A percentile compares a stretch with the other conserved stretches of the same genome.
phyloP scores from a whole-genome alignment of 1,284 basidiomycete genomes.

The Sporisorium exsertum region DNA sequence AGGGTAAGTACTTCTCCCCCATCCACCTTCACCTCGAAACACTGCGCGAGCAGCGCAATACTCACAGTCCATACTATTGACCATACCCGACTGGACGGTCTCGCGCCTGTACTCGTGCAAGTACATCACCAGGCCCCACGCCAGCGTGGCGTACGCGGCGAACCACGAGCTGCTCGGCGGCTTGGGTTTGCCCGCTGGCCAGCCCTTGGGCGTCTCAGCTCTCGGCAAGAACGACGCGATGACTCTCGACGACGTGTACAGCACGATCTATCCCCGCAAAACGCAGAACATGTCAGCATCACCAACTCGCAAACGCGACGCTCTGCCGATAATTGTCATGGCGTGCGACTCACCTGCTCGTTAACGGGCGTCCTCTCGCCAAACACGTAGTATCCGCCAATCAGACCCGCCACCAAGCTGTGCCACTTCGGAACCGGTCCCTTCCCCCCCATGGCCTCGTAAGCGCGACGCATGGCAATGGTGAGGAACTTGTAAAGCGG shows the following conservation, averaged over 20 bases:
- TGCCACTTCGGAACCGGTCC: constrained; percentile 77
- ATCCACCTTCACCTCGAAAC: no score
- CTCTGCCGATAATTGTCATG: no score
- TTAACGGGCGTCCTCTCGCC: constrained; percentile 96
- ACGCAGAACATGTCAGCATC: background rate
- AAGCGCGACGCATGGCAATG: constrained; percentile 81
- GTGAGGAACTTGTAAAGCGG: constrained; percentile 89
- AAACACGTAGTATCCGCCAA: constrained; percentile 93
- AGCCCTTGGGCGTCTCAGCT: constrained; percentile 54
- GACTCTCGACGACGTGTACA: constrained; percentile 75
- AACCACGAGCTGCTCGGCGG: constrained; percentile 79
- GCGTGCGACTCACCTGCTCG: constrained; percentile 80
- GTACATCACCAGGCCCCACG: constrained; percentile 98
- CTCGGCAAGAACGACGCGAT: constrained; percentile 65
- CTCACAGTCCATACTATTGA: constrained; percentile 72
- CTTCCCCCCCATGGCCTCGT: constrained; percentile 77
- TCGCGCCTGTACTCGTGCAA: constrained; percentile 87
- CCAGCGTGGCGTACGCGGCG: constrained; percentile 85
- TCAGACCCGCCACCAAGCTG: constrained; percentile 89
- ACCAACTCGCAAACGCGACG: background rate
- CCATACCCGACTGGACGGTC: constrained; percentile 90
- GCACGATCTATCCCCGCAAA: constrained; percentile 79
- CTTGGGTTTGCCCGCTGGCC: constrained; percentile 62
- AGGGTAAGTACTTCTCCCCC: background rate
- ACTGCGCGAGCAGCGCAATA: constrained; percentile 10